phyloP scores from a whole-genome alignment of 805 yeast genomes.

The Ogataea philodendri region DNA sequence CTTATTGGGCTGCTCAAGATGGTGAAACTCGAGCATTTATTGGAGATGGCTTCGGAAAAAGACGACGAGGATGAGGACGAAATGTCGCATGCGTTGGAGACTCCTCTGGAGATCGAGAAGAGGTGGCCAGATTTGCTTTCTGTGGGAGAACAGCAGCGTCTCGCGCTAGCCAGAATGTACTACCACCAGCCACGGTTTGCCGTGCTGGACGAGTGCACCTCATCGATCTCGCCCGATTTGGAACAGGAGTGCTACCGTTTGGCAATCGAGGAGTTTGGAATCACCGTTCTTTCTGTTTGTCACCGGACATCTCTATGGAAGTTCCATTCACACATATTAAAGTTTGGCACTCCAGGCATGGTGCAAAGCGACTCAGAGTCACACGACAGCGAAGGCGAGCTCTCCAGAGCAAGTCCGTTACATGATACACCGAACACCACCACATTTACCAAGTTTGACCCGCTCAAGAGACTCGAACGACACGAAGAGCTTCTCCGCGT shows the following conservation, averaged over 20 bases:
- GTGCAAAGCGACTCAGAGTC: constrained; percentile 8
- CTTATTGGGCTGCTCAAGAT: constrained; percentile 52
- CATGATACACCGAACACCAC: no score
- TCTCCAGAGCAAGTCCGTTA: constrained; percentile 17
- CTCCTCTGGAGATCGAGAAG: constrained; percentile 63
- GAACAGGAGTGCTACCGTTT: constrained; percentile 85
- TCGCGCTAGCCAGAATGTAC: constrained; percentile 90
- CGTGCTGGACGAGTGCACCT: constrained; percentile 92
- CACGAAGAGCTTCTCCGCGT: constrained; percentile 75
- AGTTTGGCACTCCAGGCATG: constrained; percentile 42
- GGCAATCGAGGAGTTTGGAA: constrained; percentile 69
- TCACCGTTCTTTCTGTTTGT: constrained; percentile 84
- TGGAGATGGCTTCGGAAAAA: constrained; percentile 37
- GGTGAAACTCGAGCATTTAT: constrained; percentile 58
- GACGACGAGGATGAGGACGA: constrained; percentile 21
- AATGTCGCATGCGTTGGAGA: constrained; percentile 10
- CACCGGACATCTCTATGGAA: constrained; percentile 93
- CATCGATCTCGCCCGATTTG: constrained; percentile 87
- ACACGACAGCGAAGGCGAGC: constrained; percentile 5
- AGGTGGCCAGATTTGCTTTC: constrained; percentile 90
- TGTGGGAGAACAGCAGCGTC: constrained; percentile 87
- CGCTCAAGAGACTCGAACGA: constrained; percentile 64
- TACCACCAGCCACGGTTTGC: constrained; percentile 93
- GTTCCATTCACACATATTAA: constrained; percentile 78
- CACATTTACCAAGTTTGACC: constrained; percentile 58